Percentiles rank a stretch among this genome's conserved stretches.
Conservation (phyloP, 768 basidiomycete species). For the Pleurotus pulmonarius region DNA sequence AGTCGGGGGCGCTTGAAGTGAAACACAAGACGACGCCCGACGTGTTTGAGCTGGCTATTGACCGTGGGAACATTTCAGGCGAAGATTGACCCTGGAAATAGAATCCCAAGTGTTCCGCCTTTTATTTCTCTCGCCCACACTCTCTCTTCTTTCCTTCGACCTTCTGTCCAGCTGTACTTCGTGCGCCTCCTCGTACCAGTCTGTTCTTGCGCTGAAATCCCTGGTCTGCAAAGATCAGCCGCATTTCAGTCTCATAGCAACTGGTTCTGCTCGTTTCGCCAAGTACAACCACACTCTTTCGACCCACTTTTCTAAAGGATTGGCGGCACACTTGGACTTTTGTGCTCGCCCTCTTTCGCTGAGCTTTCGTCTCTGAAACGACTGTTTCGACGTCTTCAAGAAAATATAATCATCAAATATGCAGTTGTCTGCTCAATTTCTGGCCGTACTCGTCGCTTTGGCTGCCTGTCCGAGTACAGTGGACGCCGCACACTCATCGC, state of each 20-base stretch:
- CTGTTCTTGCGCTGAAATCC: neutral
- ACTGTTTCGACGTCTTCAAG: neutral
- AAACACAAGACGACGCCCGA: neutral
- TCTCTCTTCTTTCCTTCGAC: slow-evolving; percentile 2
- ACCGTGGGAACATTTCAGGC: neutral
- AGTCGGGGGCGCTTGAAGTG: too few species aligned
- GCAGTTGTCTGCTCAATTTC: slow-evolving; percentile 5
- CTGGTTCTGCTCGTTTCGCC: slow-evolving; percentile 5
- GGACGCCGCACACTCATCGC: slow-evolving; percentile 7
- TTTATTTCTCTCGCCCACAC: slow-evolving; percentile 4
- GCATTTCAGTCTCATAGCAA: neutral
- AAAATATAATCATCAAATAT: neutral
- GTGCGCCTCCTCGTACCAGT: neutral
- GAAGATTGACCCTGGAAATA: slow-evolving; percentile 1
- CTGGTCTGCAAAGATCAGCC: neutral
- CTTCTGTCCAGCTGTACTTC: slow-evolving; percentile 7
- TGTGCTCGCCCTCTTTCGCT: neutral
- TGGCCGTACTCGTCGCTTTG: slow-evolving; percentile 5
- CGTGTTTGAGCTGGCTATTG: slow-evolving; percentile 1
- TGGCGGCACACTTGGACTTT: slow-evolving; percentile 1
- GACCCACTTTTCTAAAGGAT: neutral
- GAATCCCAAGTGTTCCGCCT: neutral
- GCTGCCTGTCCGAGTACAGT: slow-evolving; percentile 1
- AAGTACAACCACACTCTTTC: slow-evolving; percentile 6
- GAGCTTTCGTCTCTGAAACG: neutral